Percentiles rank a stretch among this genome's conserved stretches.
Conservation (phyloP, 768 basidiomycete species). For the Hypholoma fasciculare region DNA sequence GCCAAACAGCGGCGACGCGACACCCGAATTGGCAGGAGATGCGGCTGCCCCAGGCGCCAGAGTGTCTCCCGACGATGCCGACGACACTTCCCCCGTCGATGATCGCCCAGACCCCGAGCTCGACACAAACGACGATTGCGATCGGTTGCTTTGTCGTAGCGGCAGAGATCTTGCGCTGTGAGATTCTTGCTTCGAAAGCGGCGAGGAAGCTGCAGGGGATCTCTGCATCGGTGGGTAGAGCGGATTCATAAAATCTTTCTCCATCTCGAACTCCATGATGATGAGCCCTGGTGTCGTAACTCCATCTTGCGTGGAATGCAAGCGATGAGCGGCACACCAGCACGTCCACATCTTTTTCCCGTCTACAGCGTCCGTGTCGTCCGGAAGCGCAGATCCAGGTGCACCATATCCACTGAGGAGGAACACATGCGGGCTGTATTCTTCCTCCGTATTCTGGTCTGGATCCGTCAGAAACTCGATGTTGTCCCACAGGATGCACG, state of each 20-base stretch:
- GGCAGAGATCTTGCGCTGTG: not conserved
- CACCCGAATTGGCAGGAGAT: not conserved
- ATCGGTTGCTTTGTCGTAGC: not conserved
- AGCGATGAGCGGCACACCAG: constrained; percentile 69
- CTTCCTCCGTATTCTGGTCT: constrained; percentile 41
- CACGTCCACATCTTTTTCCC: constrained; percentile 58
- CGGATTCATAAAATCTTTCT: constrained; percentile 68
- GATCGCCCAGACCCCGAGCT: constrained; percentile 14
- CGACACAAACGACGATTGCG: not conserved
- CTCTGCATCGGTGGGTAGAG: constrained; percentile 47
- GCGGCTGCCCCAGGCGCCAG: not conserved
- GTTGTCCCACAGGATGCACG: constrained; percentile 70
- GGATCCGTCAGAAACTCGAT: constrained; percentile 64
- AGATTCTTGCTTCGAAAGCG: not conserved
- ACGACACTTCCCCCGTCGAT: constrained; percentile 7
- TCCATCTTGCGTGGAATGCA: constrained; percentile 25
- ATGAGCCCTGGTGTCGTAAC: constrained; percentile 37
- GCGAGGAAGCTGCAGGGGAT: not conserved
- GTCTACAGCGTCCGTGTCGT: constrained; percentile 25
- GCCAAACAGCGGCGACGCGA: not conserved
- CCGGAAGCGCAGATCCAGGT: constrained; percentile 46
- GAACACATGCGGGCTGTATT: constrained; percentile 59
- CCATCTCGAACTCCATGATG: constrained; percentile 81
- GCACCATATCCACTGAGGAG: constrained; percentile 69
- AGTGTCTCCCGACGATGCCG: constrained; percentile 5